Conservation (phyloP, 305 asterid species). For the Solanum hybrid region DNA sequence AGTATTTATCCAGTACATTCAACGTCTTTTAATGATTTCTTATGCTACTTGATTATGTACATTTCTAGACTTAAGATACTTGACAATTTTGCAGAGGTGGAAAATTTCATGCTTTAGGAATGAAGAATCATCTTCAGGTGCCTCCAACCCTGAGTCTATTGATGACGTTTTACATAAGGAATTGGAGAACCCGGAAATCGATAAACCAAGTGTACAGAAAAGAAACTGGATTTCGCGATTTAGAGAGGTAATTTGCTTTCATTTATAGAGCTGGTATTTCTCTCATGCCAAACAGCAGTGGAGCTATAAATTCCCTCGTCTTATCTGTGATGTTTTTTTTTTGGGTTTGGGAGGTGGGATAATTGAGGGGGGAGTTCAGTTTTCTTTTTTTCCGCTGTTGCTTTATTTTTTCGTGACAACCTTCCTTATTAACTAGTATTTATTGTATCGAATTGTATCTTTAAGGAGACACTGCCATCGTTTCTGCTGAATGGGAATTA, state of each 20-base stretch:
- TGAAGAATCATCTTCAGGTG: conserved; percentile 42
- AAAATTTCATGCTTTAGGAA: conserved; percentile 69
- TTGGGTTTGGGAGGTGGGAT: not conserved
- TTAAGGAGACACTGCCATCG: not conserved
- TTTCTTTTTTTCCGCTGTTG: not conserved
- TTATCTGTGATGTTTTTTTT: not conserved
- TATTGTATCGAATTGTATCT: not conserved
- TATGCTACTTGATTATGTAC: not conserved
- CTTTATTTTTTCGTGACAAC: not conserved
- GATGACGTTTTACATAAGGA: conserved; percentile 48
- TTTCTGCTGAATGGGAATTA: not conserved
- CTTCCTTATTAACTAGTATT: not conserved
- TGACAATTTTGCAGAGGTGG: conserved; percentile 48
- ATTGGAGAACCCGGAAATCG: conserved; percentile 33
- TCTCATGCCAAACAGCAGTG: not conserved
- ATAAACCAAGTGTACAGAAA: conserved; percentile 28
- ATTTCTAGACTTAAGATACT: conserved; percentile 1
- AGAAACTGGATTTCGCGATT: conserved; percentile 34
- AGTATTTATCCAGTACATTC: not conserved
- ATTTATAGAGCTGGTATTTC: not conserved
- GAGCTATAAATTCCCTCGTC: not conserved
- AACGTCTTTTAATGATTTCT: not conserved
- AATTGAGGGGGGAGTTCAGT: not conserved
- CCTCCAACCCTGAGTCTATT: conserved; percentile 36
- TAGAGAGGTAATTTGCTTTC: conserved; percentile 35